Evolutionary conservation across 257 asterid genomes (phyloP).

Genomic region (Nyctanthes arbortristis): DNA sequence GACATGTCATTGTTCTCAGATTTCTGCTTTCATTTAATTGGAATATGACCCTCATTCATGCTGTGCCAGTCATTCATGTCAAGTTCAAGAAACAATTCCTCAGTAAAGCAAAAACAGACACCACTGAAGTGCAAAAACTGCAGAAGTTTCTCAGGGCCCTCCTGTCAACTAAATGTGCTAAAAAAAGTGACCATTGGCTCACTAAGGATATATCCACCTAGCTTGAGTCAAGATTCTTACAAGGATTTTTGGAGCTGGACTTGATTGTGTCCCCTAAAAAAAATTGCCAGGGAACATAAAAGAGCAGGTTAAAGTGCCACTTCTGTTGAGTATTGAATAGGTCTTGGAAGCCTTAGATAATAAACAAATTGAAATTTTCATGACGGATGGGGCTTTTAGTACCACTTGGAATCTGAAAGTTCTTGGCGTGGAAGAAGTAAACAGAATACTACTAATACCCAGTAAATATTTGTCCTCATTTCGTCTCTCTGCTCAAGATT

Average conservation of each 20-base stretch:
- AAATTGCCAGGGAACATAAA: not conserved
- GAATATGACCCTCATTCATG: too few species aligned
- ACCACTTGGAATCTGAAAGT: not conserved
- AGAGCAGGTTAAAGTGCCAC: not conserved
- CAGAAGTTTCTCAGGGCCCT: not conserved
- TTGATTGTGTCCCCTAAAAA: not conserved
- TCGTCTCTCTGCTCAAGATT: not conserved
- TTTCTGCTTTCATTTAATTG: too few species aligned
- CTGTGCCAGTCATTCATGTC: too few species aligned
- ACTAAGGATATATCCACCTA: not conserved
- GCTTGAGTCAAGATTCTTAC: not conserved
- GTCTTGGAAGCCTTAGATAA: not conserved
- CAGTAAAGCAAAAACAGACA: too few species aligned
- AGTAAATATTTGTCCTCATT: not conserved
- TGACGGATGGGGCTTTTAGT: not conserved
- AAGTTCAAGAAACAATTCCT: too few species aligned
- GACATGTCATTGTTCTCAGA: too few species aligned
- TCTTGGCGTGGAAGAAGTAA: slow-evolving; percentile 1
- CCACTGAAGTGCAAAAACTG: too few species aligned
- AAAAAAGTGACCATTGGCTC: not conserved
- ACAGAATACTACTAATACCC: not conserved
- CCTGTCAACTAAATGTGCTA: not conserved
- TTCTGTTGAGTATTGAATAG: not conserved
- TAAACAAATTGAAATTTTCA: not conserved
- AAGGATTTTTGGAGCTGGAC: not conserved